Base-by-base conservation (phyloP, 2,329 filamentous ascomycete species). In the Ilyonectria destructans region DNA sequence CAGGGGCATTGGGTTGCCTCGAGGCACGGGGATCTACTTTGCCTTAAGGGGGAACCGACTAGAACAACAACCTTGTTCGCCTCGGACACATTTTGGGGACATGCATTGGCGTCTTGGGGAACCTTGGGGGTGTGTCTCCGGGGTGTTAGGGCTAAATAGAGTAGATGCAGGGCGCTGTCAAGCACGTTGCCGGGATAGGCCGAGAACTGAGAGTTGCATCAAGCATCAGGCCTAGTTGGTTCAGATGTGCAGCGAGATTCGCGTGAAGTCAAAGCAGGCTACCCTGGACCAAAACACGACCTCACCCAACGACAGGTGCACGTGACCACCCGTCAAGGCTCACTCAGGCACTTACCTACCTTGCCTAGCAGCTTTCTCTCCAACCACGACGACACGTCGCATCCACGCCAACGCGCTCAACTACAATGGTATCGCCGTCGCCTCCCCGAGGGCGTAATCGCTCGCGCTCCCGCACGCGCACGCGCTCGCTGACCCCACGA, bases 391-490 rank as follows among this genome's bases (percentile, higher is more conserved):
- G 45, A 52, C 64, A 56, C 49, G 45, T 29, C 19, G 5, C 51
- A 58, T 49, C 56, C 33, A 51, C 63, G 48, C 37, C 46, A 65
- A 54, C 57, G 19, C 37, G 6, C 26, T 26, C 19, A 17, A 45
- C 58, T 49, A 70, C 26, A 59, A 81, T 81, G 79, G 68, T 72
- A 33, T 80, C 79, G 35, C 76, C 78, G 23, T 79, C 80, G 29
- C 77, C 78, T 43, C 78, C 78, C n/a, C 74, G 77, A 43, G 77
- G 73, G 63, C 80, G 78, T 12, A 62, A 75, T 40, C 76, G 77
- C 64, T 81, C 81, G n/a, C 70, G 75, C 33, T 78, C 82, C 33
- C 79, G 78, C 57, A 82, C 82, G 13, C 73, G 74, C 37, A 78
- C 82, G 37, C 79, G 80, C 57, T 83, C 82, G 12, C 72, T 72